These are phyloP conservation scores for Cydonia oblonga DNA, from an alignment of 331 rosid genomes.

Conservation along the genomic window DNA sequence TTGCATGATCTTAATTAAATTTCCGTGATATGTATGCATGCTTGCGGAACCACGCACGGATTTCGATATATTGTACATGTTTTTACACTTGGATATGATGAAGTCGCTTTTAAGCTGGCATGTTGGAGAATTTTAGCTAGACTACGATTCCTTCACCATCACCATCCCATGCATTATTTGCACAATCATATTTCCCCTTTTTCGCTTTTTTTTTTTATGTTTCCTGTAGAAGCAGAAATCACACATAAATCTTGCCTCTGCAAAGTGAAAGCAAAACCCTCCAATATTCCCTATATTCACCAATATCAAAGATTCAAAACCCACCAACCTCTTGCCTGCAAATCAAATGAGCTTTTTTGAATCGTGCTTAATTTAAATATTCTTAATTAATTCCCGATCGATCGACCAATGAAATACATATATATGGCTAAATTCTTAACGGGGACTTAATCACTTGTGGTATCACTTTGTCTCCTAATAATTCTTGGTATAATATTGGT, in stretches of 20 bases:
- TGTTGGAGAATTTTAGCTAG: slow-evolving; percentile 5
- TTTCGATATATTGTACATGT: not conserved
- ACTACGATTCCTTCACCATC: slow-evolving; percentile 9
- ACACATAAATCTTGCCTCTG: slow-evolving; percentile 10
- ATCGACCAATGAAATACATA: not conserved
- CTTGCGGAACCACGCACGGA: slow-evolving; percentile 1
- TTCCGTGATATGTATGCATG: not conserved
- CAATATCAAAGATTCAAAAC: not conserved
- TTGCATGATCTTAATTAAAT: not conserved
- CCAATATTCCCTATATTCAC: slow-evolving; percentile 8
- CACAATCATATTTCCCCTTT: slow-evolving; percentile 9
- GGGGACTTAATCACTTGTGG: no score
- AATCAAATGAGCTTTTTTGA: not conserved
- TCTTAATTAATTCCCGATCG: not conserved
- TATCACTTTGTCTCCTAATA: not conserved
- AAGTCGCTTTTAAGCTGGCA: slow-evolving; percentile 38
- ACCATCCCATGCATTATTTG: slow-evolving; percentile 12
- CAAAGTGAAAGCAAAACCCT: slow-evolving; percentile 13
- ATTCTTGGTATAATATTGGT: not conserved
- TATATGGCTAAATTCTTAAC: not conserved
- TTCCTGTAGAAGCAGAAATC: not conserved
- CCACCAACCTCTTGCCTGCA: slow-evolving; percentile 3
- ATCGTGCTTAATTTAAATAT: not conserved
- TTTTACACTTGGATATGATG: not conserved
- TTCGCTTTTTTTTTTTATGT: not conserved